Evolutionary conservation across 2,329 filamentous ascomycete genomes (phyloP).

Genomic region (Ceratocystiopsis sp.): DNA sequence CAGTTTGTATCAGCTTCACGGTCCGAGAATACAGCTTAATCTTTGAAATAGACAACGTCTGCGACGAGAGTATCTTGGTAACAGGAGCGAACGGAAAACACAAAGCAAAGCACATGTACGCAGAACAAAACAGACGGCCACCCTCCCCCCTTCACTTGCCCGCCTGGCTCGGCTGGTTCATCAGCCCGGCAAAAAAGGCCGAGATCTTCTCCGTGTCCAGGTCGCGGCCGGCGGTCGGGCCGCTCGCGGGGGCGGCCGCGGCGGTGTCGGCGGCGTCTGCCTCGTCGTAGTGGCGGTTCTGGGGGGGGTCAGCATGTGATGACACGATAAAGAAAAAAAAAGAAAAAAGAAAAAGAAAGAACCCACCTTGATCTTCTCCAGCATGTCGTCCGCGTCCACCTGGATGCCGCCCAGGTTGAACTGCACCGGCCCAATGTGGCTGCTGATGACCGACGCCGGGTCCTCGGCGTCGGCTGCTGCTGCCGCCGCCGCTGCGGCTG

Average conservation of each 20-base stretch:
- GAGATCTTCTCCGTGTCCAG: slow-evolving; percentile 41
- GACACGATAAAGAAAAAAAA: neutral
- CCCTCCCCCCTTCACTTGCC: slow-evolving; percentile 3
- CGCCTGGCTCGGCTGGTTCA: slow-evolving; percentile 26
- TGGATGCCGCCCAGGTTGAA: slow-evolving; percentile 98
- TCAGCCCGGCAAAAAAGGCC: slow-evolving; percentile 41
- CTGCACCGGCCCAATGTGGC: slow-evolving; percentile 85
- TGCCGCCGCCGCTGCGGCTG: slow-evolving; percentile 14
- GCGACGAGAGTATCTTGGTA: no score
- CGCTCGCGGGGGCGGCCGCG: slow-evolving; percentile 11
- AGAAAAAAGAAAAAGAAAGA: neutral
- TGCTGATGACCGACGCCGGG: slow-evolving; percentile 32
- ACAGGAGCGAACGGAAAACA: neutral
- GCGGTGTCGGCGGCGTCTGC: neutral
- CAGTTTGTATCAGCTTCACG: no score
- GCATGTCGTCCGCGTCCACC: slow-evolving; percentile 85
- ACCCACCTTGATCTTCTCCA: slow-evolving; percentile 65
- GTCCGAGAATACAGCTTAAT: no score
- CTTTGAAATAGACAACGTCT: no score
- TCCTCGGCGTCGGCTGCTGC: slow-evolving; percentile 14
- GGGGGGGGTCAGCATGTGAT: slow-evolving; percentile 11
- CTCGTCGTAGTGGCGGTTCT: slow-evolving; percentile 35
- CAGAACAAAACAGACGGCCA: no score
- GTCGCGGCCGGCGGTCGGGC: neutral
- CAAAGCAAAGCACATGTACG: neutral